Evolutionary conservation across 2,329 filamentous ascomycete species (phyloP).

Genomic region (Hypoxylon sp.): DNA sequence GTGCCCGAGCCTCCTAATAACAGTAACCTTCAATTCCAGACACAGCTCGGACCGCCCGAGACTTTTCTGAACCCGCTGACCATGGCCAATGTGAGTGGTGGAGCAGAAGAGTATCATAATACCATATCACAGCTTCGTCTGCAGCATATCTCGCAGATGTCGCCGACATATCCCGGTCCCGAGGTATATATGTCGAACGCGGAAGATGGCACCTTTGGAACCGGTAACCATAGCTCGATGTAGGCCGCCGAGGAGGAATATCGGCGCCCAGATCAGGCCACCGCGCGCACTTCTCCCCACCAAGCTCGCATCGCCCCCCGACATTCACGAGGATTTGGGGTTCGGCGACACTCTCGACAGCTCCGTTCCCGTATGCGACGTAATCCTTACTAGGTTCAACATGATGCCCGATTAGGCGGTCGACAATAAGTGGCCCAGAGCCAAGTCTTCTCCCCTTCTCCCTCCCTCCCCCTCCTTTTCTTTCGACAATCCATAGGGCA

Average conservation of each 20-base stretch:
- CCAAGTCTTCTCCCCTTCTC: slow-evolving; percentile 8
- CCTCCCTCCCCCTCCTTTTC: slow-evolving; percentile 12
- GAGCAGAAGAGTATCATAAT: slow-evolving; percentile 28
- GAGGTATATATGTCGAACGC: slow-evolving; percentile 35
- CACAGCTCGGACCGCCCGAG: slow-evolving; percentile 30
- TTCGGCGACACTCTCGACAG: background rate
- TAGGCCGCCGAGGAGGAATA: slow-evolving; percentile 32
- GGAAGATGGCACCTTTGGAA: slow-evolving; percentile 27
- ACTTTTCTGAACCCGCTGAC: slow-evolving; percentile 33
- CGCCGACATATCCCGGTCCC: slow-evolving; percentile 34
- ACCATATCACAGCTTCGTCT: slow-evolving; percentile 36
- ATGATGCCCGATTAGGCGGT: too few relatives aligned
- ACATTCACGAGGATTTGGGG: too few relatives aligned
- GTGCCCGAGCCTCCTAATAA: slow-evolving; percentile 25
- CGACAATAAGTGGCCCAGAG: too few relatives aligned
- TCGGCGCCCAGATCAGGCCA: background rate
- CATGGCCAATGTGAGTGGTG: slow-evolving; percentile 1
- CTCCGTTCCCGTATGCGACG: background rate
- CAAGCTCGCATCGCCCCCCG: too few relatives aligned
- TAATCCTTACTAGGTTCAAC: too few relatives aligned
- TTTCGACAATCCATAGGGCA: slow-evolving; percentile 23
- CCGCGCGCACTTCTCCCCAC: background rate
- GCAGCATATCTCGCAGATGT: slow-evolving; percentile 23
- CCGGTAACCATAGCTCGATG: slow-evolving; percentile 38
- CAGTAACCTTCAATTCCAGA: slow-evolving; percentile 21